Conservation (phyloP, 2,329 filamentous ascomycete species). For the Fusarium odoratissimum region DNA sequence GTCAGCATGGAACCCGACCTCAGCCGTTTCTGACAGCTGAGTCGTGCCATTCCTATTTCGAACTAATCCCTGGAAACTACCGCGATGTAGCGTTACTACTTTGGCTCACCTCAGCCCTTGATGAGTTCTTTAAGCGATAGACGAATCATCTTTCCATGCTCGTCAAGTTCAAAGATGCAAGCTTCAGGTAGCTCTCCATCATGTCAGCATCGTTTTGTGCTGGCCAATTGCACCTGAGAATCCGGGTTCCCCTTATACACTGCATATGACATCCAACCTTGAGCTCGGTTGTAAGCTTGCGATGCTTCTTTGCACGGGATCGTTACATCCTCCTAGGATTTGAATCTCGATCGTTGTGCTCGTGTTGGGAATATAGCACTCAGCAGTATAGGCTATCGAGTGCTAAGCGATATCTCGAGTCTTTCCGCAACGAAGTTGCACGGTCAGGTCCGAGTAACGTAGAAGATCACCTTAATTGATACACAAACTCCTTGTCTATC, state of each 20-base stretch:
- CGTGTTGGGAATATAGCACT: background rate
- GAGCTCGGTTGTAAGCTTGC: conserved; percentile 9
- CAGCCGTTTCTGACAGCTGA: conserved; percentile 24
- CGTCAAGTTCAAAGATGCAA: conserved; percentile 2
- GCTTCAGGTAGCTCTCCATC: conserved; percentile 6
- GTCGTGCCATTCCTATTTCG: background rate
- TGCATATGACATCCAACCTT: conserved; percentile 6
- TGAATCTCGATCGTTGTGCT: background rate
- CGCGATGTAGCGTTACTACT: conserved; percentile 1
- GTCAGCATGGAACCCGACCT: conserved; percentile 12
- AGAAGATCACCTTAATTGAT: background rate
- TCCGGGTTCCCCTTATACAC: background rate
- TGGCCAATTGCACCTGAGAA: conserved; percentile 18
- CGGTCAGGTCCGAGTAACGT: background rate
- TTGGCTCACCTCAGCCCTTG: conserved; percentile 27
- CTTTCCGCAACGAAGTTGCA: background rate
- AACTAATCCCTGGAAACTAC: background rate
- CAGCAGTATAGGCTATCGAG: background rate
- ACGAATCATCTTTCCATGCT: conserved; percentile 14
- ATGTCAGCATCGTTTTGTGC: conserved; percentile 8
- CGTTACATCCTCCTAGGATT: conserved; percentile 16
- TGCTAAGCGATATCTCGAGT: background rate
- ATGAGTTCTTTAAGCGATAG: background rate
- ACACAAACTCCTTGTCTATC: background rate
- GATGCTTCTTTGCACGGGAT: conserved; percentile 2